These are phyloP conservation scores for Colletotrichum brevisporum DNA, from an alignment of 2,329 filamentous ascomycete genomes.

Conservation along the genomic window DNA sequence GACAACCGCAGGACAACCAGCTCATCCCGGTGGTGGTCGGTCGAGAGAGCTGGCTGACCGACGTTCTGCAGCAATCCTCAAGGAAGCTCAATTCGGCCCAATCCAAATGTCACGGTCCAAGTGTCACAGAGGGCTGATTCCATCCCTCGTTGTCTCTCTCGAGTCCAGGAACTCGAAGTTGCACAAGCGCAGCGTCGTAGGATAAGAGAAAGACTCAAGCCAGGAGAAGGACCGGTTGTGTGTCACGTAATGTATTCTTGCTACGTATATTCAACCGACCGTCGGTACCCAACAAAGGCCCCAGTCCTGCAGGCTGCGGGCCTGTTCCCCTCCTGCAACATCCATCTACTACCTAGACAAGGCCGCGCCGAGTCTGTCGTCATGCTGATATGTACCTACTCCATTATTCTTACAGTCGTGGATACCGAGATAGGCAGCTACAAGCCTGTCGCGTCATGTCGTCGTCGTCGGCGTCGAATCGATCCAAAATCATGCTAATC, in stretches of 20 bases:
- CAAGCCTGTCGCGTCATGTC: constrained; percentile 21
- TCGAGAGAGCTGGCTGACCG: too few species aligned
- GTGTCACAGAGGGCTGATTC: too few species aligned
- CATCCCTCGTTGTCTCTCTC: too few species aligned
- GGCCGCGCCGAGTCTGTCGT: background rate
- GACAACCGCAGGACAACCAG: too few species aligned
- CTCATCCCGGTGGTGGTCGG: too few species aligned
- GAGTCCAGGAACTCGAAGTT: too few species aligned
- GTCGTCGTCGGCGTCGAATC: constrained; percentile 31
- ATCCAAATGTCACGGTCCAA: too few species aligned
- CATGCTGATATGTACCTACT: constrained; percentile 29
- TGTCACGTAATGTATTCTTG: constrained; percentile 32
- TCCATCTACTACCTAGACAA: constrained; percentile 1
- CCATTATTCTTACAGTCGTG: constrained; percentile 40
- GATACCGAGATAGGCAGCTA: constrained; percentile 16
- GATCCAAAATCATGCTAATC: constrained; percentile 39
- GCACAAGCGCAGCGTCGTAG: background rate
- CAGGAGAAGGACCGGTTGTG: background rate
- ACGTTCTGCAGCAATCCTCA: too few species aligned
- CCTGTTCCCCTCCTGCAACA: constrained; percentile 20
- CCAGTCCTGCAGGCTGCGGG: constrained; percentile 18
- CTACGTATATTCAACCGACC: constrained; percentile 11
- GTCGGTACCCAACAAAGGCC: constrained; percentile 20
- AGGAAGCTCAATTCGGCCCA: too few species aligned
- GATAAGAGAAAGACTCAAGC: background rate